Base-by-base conservation (phyloP, 2,329 filamentous ascomycete species). In the Ophiobolus disseminans region DNA sequence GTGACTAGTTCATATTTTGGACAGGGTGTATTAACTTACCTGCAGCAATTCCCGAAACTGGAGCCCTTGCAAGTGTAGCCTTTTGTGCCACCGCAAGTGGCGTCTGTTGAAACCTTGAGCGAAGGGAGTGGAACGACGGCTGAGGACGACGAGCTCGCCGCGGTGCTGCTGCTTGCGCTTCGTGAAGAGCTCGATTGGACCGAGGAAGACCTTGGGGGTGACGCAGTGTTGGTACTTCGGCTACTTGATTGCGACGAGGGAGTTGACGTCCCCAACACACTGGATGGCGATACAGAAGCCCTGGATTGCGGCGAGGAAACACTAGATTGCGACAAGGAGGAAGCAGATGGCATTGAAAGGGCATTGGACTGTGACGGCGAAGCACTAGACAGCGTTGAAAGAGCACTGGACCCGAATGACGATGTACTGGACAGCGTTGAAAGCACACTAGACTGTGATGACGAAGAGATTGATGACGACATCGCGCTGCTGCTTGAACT, bases 1-100 rank as follows among this genome's bases (percentile, higher is more conserved):
- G 5, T 28, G 25, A 28, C 25, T n/a, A 3, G 25, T 28, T 28
- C 25, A 28, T 28, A 5, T 28, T 28, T 28, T 3, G 25, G 25
- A 5, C 9, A 28, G 25, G n/a, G 25, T n/a, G n/a, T 28, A 9
- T 28, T 28, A 5, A 28, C 25, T 10, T 39, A 40, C 21, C 50
- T 53, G 45, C 58, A 61, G 40, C 55, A 61, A 11, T 48, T 26
- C 3, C 55, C 55, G 26, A 43, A 53, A 6, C 19, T n/a, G 11
- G 55, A 61, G 16, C 50, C 50, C 8, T 30, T 40, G 44, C 58
- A 61, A 1, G 55, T 45, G 20, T 54, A 59, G 3, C 51, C 56
- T 5, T 51, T 51, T 3, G 31, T 40, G 1, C 48, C 51, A 8
- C 54, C 56, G 32, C 53, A 59, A 9, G 50, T 49, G 5, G 53